Percentiles rank a stretch among this genome's conserved stretches.
Evolutionary conservation across 106 monocot species (phyloP).

Genomic region (Ottelia alismoides): DNA sequence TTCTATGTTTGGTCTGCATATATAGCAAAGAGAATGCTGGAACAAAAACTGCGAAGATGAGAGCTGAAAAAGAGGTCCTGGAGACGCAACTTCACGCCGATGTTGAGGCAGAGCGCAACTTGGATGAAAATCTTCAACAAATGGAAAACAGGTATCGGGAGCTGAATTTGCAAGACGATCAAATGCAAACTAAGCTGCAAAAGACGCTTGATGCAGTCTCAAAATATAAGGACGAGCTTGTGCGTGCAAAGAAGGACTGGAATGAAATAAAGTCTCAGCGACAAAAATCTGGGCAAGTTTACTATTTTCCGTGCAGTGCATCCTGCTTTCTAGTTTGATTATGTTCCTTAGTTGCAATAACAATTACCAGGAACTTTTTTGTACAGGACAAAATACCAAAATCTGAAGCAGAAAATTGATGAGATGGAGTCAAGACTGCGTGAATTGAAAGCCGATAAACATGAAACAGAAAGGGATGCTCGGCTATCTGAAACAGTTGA

Average conservation of each 20-base stretch:
- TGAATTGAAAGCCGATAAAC: conserved; percentile 92
- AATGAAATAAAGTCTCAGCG: conserved; percentile 32
- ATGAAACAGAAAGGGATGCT: conserved; percentile 97
- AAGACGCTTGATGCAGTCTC: conserved; percentile 29
- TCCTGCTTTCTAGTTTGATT: background rate
- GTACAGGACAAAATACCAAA: conserved; percentile 59
- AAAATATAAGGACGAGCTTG: conserved; percentile 51
- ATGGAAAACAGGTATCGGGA: conserved; percentile 57
- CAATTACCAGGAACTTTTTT: background rate
- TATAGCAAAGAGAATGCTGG: conserved; percentile 93
- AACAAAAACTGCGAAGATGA: conserved; percentile 84
- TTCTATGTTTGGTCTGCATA: background rate
- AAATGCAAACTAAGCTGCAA: conserved; percentile 46
- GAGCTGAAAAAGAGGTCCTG: conserved; percentile 93
- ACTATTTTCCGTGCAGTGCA: background rate
- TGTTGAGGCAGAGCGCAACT: conserved; percentile 68
- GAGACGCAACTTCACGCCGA: conserved; percentile 85
- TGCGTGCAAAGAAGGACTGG: conserved; percentile 40
- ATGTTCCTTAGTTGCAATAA: background rate
- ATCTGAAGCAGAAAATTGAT: conserved; percentile 69
- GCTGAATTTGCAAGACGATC: conserved; percentile 54
- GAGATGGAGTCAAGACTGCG: conserved; percentile 65
- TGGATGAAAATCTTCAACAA: conserved; percentile 89
- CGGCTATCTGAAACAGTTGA: conserved; percentile 79
- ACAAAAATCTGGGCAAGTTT: conserved; percentile 54